Evolutionary conservation across 495 filamentous ascomycete genomes (phyloP).

Genomic region (Lasiosphaeria miniovina): DNA sequence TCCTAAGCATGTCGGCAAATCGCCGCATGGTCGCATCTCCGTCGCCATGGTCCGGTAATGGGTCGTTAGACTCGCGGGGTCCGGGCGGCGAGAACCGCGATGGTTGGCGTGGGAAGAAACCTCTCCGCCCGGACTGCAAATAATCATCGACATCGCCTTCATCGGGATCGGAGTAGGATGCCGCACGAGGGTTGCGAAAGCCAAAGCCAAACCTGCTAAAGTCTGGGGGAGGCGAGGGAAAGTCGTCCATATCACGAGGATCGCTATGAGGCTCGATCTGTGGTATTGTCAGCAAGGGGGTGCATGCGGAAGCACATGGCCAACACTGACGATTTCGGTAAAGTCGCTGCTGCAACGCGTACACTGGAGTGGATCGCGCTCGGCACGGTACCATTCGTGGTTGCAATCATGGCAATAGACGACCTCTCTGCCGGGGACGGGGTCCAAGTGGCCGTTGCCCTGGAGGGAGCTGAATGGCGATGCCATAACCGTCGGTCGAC

Average conservation of each 20-base stretch:
- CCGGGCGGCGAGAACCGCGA: constrained; percentile 10
- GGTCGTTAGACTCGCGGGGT: too few relatives aligned
- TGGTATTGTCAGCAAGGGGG: constrained; percentile 20
- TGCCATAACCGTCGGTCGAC: constrained; percentile 40
- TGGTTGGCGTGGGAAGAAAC: constrained; percentile 37
- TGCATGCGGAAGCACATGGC: constrained; percentile 6
- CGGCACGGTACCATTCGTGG: constrained; percentile 73
- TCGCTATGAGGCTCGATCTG: constrained; percentile 43
- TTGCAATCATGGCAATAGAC: constrained; percentile 80
- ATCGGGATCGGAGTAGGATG: constrained; percentile 45
- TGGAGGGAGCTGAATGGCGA: constrained; percentile 11
- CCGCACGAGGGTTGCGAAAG: constrained; percentile 28
- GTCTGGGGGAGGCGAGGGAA: constrained; percentile 14
- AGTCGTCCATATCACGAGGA: constrained; percentile 35
- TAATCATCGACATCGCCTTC: constrained; percentile 49
- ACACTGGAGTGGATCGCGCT: constrained; percentile 60
- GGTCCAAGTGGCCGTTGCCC: constrained; percentile 40
- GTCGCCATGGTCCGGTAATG: constrained; percentile 9
- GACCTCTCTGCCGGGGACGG: constrained; percentile 54
- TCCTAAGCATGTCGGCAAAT: constrained; percentile 40
- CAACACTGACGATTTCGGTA: constrained; percentile 71
- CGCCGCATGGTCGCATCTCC: constrained; percentile 39
- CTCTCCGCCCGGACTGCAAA: constrained; percentile 43
- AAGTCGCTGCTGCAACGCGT: constrained; percentile 76
- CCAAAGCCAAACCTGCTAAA: constrained; percentile 22